A percentile compares a stretch with the other conserved stretches of the same genome.
Conservation (phyloP, 305 asterid species). For the Solanum hybrid region DNA sequence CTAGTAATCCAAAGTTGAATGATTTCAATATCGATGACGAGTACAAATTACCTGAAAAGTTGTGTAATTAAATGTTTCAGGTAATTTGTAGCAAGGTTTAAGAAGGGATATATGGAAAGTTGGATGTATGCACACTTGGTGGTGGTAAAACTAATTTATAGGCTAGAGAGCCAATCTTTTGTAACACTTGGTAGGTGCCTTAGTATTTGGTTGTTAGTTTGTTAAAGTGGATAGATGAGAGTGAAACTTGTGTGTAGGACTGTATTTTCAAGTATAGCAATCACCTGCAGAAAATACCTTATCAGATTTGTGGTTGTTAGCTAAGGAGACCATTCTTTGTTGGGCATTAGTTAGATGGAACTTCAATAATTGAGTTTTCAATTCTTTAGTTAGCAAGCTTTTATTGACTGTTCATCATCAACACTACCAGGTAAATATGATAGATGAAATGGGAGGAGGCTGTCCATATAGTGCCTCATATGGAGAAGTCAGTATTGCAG, state of each 20-base stretch:
- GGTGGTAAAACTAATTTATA: background rate
- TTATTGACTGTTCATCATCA: background rate
- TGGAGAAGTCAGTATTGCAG: background rate
- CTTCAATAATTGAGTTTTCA: background rate
- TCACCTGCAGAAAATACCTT: background rate
- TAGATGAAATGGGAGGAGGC: background rate
- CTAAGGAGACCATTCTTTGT: background rate
- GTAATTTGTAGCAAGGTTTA: background rate
- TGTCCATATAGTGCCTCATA: background rate
- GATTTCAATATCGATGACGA: background rate
- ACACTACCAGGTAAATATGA: background rate
- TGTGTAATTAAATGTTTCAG: background rate
- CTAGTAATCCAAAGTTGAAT: background rate
- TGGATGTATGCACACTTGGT: background rate
- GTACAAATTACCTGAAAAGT: background rate
- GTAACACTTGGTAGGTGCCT: background rate
- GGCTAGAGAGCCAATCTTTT: background rate
- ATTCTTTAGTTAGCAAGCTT: background rate
- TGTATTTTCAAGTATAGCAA: background rate
- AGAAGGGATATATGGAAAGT: background rate
- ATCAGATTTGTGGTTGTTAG: background rate
- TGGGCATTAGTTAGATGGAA: background rate
- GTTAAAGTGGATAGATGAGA: background rate
- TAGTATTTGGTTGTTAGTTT: background rate
- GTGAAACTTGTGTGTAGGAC: background rate